Base-by-base conservation (phyloP, 768 basidiomycete genomes). In the Paxillus ammoniavirescens region DNA sequence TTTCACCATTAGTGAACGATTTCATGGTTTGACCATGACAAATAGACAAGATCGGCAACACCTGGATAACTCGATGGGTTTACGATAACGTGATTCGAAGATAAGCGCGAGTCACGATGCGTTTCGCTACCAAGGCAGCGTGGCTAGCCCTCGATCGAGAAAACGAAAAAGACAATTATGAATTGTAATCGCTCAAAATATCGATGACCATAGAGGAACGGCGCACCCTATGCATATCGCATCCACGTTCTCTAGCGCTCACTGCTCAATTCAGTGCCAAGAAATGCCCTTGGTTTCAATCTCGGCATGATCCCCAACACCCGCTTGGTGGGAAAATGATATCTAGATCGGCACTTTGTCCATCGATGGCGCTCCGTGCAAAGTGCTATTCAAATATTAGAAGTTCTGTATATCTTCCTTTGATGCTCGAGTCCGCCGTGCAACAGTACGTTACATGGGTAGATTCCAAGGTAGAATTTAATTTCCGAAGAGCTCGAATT, bases 401-500 rank as follows among this genome's bases (percentile, higher is more conserved):
- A 65, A 66, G 63, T 56, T 4, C 41, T 18, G 21, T 21, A 21
- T 3, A 65, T 68, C 63, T 56, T 56, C 49, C 59, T 46, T 56
- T 37, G 46, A 58, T 43, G 33, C 50, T 56, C 65, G 59, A 28
- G 53, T 61, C 31, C 59, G 52, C 59, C 54, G 52, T 50, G 41
- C 61, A 54, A 47, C 52, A 55, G 12, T 60, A 64, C 21, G 41
- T 50, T 38, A 58, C 54, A 56, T 61, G 56, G 52, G 6, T 47
- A 49, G 10, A 58, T 58, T 51, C 42, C n/a, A 47, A 59, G 37
- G 23, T 17, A 52, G 59, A 54, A 43, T 52, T 66, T 72, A 63
- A 70, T 70, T 61, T 62, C 71, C 69, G 64, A 87, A 90, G 42
- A 91, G 72, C 63, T 84, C 79, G 65, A 91, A 89, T 71, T 91